Evolutionary conservation across 257 asterid species (phyloP).

Genomic region (Knoxia roxburghii): DNA sequence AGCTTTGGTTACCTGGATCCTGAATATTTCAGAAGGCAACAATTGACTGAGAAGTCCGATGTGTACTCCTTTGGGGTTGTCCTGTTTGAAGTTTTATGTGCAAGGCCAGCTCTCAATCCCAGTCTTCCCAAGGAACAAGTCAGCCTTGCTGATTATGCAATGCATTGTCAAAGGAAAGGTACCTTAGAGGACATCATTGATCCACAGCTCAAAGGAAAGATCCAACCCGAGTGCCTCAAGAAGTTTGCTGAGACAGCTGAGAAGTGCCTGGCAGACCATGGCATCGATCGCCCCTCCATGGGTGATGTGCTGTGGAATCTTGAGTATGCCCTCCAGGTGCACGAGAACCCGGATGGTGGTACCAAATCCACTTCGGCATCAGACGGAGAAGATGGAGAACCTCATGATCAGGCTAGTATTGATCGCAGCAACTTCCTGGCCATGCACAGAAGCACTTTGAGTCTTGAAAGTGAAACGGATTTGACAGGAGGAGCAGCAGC

Average conservation of each 20-base stretch:
- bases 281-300: constrained; percentile 66
- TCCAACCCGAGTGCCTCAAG: constrained; percentile 51
- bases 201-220: constrained; percentile 63
- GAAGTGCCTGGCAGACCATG: constrained; percentile 76
- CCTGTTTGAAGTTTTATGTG: constrained; percentile 72
- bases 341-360: constrained; percentile 34
- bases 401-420: constrained; percentile 9
- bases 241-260: constrained; percentile 59
- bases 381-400: constrained; percentile 23
- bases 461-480: constrained; percentile 50
- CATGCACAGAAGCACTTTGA: constrained; percentile 59
- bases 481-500: neutral
- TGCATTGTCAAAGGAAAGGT: constrained; percentile 55
- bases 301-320: constrained; percentile 83
- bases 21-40: constrained; percentile 72
- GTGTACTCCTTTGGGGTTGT: constrained; percentile 89
- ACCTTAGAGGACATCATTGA: constrained; percentile 55
- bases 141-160: constrained; percentile 73
- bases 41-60: constrained; percentile 76
- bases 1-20: constrained; percentile 89
- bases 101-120: constrained; percentile 66
- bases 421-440: constrained; percentile 58
- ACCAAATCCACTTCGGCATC: constrained; percentile 1
- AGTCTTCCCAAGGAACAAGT: constrained; percentile 81
- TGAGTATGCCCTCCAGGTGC: constrained; percentile 58